Evolutionary conservation across 768 basidiomycete genomes (phyloP).

Genomic region (Cystobasidium tubakii): DNA sequence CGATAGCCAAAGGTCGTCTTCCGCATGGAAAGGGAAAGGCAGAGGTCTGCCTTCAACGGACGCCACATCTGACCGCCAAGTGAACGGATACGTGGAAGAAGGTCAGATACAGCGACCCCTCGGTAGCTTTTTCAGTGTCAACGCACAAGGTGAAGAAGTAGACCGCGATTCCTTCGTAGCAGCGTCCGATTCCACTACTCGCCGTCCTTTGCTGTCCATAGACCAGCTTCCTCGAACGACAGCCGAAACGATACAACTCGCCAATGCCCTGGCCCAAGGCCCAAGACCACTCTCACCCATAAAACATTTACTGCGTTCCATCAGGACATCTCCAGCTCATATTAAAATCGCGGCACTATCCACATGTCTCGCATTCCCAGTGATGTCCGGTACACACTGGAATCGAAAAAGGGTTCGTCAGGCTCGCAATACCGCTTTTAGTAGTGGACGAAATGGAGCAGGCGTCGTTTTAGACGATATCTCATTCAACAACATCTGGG

Average conservation of each 20-base stretch:
- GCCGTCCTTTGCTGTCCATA: neutral
- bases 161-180: neutral
- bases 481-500: neutral
- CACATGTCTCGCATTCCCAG: neutral
- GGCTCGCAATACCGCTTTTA: neutral
- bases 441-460: neutral
- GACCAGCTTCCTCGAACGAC: neutral
- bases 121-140: neutral
- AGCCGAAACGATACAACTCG: neutral
- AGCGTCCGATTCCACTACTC: neutral
- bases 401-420: neutral
- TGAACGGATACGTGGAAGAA: neutral
- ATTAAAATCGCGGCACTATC: neutral
- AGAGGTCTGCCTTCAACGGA: neutral
- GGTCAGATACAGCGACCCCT: neutral
- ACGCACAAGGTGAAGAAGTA: neutral
- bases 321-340: neutral
- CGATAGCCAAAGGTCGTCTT: neutral
- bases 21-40: constrained; percentile 2
- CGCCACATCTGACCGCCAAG: neutral
- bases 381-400: neutral
- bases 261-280: neutral
- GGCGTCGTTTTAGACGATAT: neutral
- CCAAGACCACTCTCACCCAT: neutral
- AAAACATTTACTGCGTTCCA: neutral